Evolutionary conservation across 495 filamentous ascomycete species (phyloP).

Genomic region (Hypoxylon fuscum): DNA sequence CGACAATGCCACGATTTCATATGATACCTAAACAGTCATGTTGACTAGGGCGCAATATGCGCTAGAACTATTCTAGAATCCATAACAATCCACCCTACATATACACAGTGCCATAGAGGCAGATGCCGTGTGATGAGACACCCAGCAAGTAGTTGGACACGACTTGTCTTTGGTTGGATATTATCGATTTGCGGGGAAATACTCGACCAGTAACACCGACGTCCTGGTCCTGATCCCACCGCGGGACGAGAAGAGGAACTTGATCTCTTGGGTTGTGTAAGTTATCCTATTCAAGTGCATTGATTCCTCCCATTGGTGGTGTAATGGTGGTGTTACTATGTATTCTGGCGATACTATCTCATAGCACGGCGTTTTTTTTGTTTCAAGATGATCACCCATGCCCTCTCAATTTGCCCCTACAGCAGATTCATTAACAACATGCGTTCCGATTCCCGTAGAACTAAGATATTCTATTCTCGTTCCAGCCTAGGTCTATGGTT

Average conservation of each 20-base stretch:
- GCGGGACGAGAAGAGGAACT: slow-evolving; percentile 27
- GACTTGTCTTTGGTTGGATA: slow-evolving; percentile 34
- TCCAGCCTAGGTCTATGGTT: slow-evolving; percentile 34
- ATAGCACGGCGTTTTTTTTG: slow-evolving; percentile 15
- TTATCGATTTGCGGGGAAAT: slow-evolving; percentile 47
- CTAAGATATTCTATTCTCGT: slow-evolving; percentile 25
- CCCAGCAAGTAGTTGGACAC: slow-evolving; percentile 20
- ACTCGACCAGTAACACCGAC: slow-evolving; percentile 45
- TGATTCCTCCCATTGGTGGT: slow-evolving; percentile 27
- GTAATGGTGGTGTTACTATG: slow-evolving; percentile 24
- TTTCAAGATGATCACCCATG: slow-evolving; percentile 41
- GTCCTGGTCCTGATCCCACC: slow-evolving; percentile 40
- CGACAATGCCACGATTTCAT: slow-evolving; percentile 33
- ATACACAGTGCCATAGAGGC: slow-evolving; percentile 22
- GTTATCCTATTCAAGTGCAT: slow-evolving; percentile 26
- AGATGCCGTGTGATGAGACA: slow-evolving; percentile 36
- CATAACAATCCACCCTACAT: slow-evolving; percentile 14
- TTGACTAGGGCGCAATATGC: slow-evolving; percentile 8
- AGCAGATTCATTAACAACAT: slow-evolving; percentile 27
- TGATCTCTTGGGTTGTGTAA: slow-evolving; percentile 30
- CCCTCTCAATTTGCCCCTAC: slow-evolving; percentile 21
- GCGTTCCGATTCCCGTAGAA: slow-evolving; percentile 23
- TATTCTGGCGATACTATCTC: slow-evolving; percentile 14
- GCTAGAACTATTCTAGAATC: slow-evolving; percentile 38
- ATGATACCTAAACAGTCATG: slow-evolving; percentile 21